These are phyloP conservation scores for Mariannaea sp. DNA, from an alignment of 2,329 filamentous ascomycete genomes.

Conservation along the genomic window DNA sequence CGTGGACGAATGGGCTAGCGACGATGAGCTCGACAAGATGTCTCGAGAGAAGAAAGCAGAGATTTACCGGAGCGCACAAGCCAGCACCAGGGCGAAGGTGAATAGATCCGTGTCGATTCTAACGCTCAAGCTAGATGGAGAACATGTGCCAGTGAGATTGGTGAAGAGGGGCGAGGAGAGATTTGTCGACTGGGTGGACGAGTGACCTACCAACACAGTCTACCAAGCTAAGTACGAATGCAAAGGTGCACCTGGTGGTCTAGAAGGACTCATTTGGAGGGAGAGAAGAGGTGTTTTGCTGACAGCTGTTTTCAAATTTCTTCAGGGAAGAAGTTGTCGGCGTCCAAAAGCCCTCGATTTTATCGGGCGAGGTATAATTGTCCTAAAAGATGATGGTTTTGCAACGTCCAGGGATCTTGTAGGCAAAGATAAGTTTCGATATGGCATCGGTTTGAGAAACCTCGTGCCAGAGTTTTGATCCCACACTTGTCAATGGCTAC, in stretches of 20 bases:
- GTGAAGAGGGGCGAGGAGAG: slow-evolving; percentile 72
- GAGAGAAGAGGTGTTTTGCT: too few species aligned
- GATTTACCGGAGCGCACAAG: slow-evolving; percentile 66
- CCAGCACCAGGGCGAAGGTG: slow-evolving; percentile 57
- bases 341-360: background rate
- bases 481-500: slow-evolving; percentile 37
- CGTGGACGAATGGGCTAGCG: slow-evolving; percentile 62
- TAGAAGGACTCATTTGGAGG: too few species aligned
- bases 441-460: background rate
- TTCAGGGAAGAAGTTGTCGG: background rate
- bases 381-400: background rate
- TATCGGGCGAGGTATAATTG: background rate
- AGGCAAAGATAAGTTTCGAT: background rate
- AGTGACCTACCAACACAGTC: slow-evolving; percentile 4
- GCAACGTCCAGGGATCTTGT: slow-evolving; percentile 3
- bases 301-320: too few species aligned
- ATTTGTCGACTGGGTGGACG: slow-evolving; percentile 56
- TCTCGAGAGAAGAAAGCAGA: slow-evolving; percentile 48
- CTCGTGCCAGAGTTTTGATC: slow-evolving; percentile 35
- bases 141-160: slow-evolving; percentile 68
- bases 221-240: too few species aligned
- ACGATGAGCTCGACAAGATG: slow-evolving; percentile 60
- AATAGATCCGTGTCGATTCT: slow-evolving; percentile 64
- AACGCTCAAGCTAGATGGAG: slow-evolving; percentile 72
- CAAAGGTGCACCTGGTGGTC: too few species aligned